Percentiles rank a stretch among this genome's conserved stretches.
These are phyloP conservation scores for Jaenimonas drosophilae DNA, from an alignment of 208 protist genomes.

Conservation along the genomic window DNA sequence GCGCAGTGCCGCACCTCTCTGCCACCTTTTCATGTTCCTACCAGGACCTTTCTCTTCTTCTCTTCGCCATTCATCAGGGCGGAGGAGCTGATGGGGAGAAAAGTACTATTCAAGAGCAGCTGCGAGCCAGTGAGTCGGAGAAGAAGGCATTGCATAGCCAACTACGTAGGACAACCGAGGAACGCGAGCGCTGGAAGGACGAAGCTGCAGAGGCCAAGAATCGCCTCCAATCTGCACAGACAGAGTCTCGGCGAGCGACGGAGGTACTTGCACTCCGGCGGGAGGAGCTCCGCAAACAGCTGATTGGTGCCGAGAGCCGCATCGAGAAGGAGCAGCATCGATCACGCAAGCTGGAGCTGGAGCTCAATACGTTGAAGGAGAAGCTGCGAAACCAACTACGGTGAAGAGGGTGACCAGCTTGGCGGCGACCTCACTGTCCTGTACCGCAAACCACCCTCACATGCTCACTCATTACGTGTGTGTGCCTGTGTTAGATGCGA, in stretches of 20 bases:
- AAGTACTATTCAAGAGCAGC: conserved; percentile 32
- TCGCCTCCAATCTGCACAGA: conserved; percentile 31
- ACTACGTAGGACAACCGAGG: conserved; percentile 17
- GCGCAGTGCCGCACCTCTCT: conserved; percentile 65
- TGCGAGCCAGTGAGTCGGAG: conserved; percentile 37
- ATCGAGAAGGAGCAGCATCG: conserved; percentile 58
- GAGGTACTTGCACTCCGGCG: conserved; percentile 37
- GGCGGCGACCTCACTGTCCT: too few relatives aligned
- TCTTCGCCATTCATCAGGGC: conserved; percentile 48
- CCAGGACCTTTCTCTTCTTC: conserved; percentile 44
- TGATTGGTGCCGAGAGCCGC: conserved; percentile 67
- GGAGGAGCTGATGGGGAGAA: conserved; percentile 7
- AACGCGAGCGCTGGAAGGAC: conserved; percentile 37
- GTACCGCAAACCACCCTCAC: too few relatives aligned
- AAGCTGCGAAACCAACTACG: conserved; percentile 14
- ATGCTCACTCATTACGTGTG: too few relatives aligned
- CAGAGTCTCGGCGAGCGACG: conserved; percentile 29
- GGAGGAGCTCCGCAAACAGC: conserved; percentile 70
- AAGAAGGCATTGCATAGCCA: conserved; percentile 27
- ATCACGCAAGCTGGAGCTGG: conserved; percentile 50
- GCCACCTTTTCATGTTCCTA: conserved; percentile 48
- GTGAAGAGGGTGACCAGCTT: too few relatives aligned
- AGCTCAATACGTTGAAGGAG: conserved; percentile 39
- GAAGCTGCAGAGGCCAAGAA: conserved; percentile 32
- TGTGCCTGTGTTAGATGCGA: too few relatives aligned